Conservation (phyloP, 352 stramenopile genomes). For the Pythium brassicae region DNA sequence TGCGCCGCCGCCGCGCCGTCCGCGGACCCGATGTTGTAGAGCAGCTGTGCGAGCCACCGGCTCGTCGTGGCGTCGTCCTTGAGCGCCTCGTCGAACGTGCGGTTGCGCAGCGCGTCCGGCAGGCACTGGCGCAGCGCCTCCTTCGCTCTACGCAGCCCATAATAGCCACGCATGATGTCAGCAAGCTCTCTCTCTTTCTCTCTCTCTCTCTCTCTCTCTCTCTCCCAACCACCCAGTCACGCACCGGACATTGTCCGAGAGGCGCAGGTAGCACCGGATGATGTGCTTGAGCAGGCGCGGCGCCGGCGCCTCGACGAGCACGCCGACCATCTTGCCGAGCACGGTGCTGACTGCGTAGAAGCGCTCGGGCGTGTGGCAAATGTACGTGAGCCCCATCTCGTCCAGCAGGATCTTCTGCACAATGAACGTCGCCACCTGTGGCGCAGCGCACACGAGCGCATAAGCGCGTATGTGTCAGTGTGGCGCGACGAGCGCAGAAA, state of each 20-base stretch:
- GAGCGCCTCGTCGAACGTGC: constrained; percentile 92
- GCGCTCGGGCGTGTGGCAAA: constrained; percentile 97
- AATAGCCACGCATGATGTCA: neutral
- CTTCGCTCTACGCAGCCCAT: constrained; percentile 68
- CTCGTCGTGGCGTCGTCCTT: constrained; percentile 96
- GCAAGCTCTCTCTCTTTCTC: no score
- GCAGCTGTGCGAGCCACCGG: constrained; percentile 94
- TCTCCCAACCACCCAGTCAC: neutral
- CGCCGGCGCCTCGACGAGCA: constrained; percentile 90
- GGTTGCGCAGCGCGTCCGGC: constrained; percentile 90
- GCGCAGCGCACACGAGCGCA: no score
- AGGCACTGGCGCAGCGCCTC: constrained; percentile 97
- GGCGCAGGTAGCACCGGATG: constrained; percentile 96
- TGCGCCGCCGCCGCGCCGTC: constrained; percentile 2
- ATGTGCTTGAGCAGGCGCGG: constrained; percentile 98
- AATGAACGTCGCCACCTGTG: constrained; percentile 97
- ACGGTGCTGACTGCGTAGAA: constrained; percentile 90
- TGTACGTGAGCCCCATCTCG: constrained; percentile 97
- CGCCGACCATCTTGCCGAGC: constrained; percentile 96
- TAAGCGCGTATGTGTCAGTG: no score
- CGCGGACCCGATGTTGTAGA: constrained; percentile 86
- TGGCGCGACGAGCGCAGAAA: no score
- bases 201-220: no score
- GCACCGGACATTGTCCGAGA: constrained; percentile 78
- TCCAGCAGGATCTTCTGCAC: constrained; percentile 99